phyloP scores from a whole-genome alignment of 345 rosid species.

The Mercurialis annua region DNA sequence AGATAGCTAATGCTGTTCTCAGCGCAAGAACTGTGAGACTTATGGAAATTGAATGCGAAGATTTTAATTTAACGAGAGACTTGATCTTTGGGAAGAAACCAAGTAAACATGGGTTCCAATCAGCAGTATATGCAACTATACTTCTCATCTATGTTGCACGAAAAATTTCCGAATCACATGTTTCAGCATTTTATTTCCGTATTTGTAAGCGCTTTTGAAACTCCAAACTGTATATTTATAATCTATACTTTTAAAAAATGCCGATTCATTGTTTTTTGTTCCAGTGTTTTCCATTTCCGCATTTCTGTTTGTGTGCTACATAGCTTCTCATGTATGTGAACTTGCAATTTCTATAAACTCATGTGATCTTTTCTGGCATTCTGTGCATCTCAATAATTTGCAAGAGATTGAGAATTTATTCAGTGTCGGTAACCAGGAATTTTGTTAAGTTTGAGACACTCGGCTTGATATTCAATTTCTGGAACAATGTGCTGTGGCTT shows the following conservation, averaged over 20 bases:
- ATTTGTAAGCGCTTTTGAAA: too few species aligned
- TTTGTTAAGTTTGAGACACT: neutral
- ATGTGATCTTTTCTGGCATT: neutral
- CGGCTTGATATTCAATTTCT: neutral
- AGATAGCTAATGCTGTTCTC: neutral
- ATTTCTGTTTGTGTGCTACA: too few species aligned
- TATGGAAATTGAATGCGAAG: neutral
- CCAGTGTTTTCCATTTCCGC: too few species aligned
- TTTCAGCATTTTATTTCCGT: too few species aligned
- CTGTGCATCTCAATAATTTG: neutral
- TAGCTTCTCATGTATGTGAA: too few species aligned
- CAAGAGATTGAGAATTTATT: neutral
- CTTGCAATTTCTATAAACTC: neutral
- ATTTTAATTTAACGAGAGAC: neutral
- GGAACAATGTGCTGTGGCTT: neutral
- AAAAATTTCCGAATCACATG: too few species aligned
- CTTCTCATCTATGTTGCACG: too few species aligned
- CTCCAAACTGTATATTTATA: too few species aligned
- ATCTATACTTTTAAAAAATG: too few species aligned
- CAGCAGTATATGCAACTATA: neutral
- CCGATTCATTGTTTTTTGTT: too few species aligned
- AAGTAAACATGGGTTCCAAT: neutral
- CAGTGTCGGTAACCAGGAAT: neutral
- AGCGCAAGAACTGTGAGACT: constrained; percentile 1
- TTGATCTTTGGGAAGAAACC: neutral